Percentiles rank a stretch among this genome's conserved stretches.
Conservation (phyloP, 306 rosid genomes). For the Leucaena leucocephala region DNA sequence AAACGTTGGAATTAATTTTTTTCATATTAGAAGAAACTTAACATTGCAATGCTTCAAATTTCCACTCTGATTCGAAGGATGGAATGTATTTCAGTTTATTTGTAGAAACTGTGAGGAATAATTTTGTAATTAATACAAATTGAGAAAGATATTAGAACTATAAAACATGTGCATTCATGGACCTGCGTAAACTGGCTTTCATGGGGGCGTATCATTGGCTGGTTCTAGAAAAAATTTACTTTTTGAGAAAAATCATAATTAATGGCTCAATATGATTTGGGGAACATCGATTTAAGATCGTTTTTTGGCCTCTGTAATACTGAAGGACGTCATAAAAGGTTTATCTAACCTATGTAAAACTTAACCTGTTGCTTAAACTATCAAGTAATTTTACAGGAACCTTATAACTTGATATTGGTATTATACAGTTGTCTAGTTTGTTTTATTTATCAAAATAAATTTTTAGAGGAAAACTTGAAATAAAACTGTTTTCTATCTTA, state of each 20-base stretch:
- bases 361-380: constrained; percentile 9
- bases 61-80: constrained; percentile 26
- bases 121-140: background rate
- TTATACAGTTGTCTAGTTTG: background rate
- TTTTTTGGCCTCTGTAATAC: background rate
- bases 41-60: constrained; percentile 21
- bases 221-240: constrained; percentile 2
- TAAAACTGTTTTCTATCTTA: constrained; percentile 12
- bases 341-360: constrained; percentile 2
- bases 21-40: constrained; percentile 5
- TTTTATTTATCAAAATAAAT: constrained; percentile 18
- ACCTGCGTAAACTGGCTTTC: background rate
- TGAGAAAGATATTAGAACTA: background rate
- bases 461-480: background rate
- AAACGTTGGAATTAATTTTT: constrained; percentile 15
- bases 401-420: background rate
- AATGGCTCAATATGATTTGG: constrained; percentile 10
- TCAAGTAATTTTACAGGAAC: background rate
- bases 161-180: constrained; percentile 6
- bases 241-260: background rate
- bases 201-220: constrained; percentile 11
- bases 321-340: constrained; percentile 5
- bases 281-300: background rate
- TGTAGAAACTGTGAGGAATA: background rate
- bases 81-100: background rate